Evolutionary conservation across 129 eudicot genomes (phyloP), one percentile per base, ranked within the genome.

Genomic region (Flaveria brownii): DNA sequence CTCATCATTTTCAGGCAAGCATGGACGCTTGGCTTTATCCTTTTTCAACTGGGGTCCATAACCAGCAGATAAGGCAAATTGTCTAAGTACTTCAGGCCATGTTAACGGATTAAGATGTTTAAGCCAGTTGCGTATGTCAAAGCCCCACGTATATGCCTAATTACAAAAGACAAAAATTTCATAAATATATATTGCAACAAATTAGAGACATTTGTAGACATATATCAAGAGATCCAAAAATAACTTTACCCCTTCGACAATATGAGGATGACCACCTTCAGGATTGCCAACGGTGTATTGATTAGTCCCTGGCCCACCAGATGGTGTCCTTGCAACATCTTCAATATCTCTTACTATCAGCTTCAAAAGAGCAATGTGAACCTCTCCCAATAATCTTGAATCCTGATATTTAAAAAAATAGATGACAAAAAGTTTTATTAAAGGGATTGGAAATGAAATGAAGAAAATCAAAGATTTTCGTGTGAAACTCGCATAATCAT

Each of bases 211-310:
- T 42, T 28, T 54, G 68, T 52, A 63, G 28, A 26, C 25, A 23
- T 23, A 10, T 7, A 17, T 61, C 20, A 36, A 15, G 9, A 11
- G 8, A 42, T 2, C 20, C 72, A 41, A 39, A 5, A 46, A 14
- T 39, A 2, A 15, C 63, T 87, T 36, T 87, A 91, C 92, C 99
- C 99, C 99, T 91, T 94, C 92, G 46, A 94, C 97, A 76, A 94
- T 83, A 54, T 83, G 91, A 70, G 96, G 97, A 83, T 94, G 99
- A 64, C 99, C 99, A 71, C 97, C 99, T 84, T 89, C 99, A 70
- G 93, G 97, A 81, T 91, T 94, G 62, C 87, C 90, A 84, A 86
- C 93, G 52, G 88, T 91, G 68, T 86, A 87, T 74, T 94, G 98
- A 79, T 88, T 94, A 64, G 96, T 88, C 73, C 97, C 98, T 30